A percentile compares a stretch with the other conserved stretches of the same genome.
These are phyloP conservation scores for Gastrodia elata DNA, from an alignment of 106 monocot species.

Conservation along the genomic window DNA sequence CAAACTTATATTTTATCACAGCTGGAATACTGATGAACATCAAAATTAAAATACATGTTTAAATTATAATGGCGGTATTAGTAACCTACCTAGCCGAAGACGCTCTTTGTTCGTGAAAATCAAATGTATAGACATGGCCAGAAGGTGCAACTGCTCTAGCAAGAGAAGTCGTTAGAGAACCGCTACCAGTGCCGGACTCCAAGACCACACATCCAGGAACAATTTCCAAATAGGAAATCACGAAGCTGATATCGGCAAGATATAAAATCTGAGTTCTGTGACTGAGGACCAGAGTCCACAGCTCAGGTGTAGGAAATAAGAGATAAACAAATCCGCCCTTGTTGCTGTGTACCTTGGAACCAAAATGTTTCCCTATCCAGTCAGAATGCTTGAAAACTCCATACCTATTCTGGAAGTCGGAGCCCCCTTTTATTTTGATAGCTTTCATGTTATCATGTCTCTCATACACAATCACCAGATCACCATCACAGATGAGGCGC, in stretches of 20 bases:
- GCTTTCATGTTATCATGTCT: slow-evolving; percentile 80
- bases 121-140: slow-evolving; percentile 84
- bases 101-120: slow-evolving; percentile 93
- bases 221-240: slow-evolving; percentile 77
- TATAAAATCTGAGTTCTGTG: slow-evolving; percentile 96
- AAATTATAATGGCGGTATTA: neutral
- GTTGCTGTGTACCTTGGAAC: slow-evolving; percentile 60
- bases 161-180: slow-evolving; percentile 89
- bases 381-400: slow-evolving; percentile 90
- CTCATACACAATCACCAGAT: slow-evolving; percentile 89
- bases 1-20: neutral
- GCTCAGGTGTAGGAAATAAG: slow-evolving; percentile 79
- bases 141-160: slow-evolving; percentile 81
- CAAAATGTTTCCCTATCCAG: slow-evolving; percentile 85
- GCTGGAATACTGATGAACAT: neutral
- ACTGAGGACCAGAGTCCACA: slow-evolving; percentile 88
- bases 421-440: slow-evolving; percentile 33
- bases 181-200: slow-evolving; percentile 93
- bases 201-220: slow-evolving; percentile 89
- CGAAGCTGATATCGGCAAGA: slow-evolving; percentile 82
- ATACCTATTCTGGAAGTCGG: slow-evolving; percentile 72
- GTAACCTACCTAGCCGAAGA: slow-evolving; percentile 56
- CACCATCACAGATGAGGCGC: slow-evolving; percentile 47
- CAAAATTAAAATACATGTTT: neutral
- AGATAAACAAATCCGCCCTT: slow-evolving; percentile 75